Evolutionary conservation across 1,139 yeast species (phyloP), one percentile per base, ranked within the genome.

Genomic region (Pichia kudriavzevii): DNA sequence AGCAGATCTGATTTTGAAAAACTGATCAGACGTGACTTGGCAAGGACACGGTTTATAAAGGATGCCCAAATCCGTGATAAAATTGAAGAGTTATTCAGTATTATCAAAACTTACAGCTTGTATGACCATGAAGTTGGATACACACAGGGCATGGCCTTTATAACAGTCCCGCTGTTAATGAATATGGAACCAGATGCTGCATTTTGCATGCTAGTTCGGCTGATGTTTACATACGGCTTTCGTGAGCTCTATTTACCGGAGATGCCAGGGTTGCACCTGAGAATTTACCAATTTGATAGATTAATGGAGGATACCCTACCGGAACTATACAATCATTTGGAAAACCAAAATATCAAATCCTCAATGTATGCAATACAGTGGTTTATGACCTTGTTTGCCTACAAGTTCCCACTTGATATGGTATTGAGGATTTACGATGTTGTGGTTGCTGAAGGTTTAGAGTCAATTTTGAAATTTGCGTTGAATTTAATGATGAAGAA

Each of bases 361-460:
- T 79, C 91, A 16, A 88, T 88, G 96, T 91, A 84, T 63, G 96
- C 95, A 0, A 75, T 91, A 1, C 96, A 91, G 58, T 91, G 97
- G 97, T 87, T 91, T 53, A 67, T 87, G 48, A 91, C 98, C 0
- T 70, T 91, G 47, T 91, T 91, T 61, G 95, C 95, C 11, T 91
- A 91, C 63, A 82, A 83, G 53, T 84, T 88, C 58, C 97, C 98
- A 11, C 62, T 84, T 35, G 81, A 77, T 38, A 78, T 85, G 50
- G 95, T 85, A 26, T 64, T 83, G 44, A 68, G 94, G 39, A 82
- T 91, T 29, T 81, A 75, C 55, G 97, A 91, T 61, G 72, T 83
- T 38, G 75, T 91, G 13, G 72, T 91, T 32, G 79, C 94, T 6
- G 95, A 88, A 60, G 97, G 97, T 21, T 64, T 79, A 36, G 96